phyloP scores from a whole-genome alignment of 2,329 filamentous ascomycete genomes.

The Aaosphaeria arxii region DNA sequence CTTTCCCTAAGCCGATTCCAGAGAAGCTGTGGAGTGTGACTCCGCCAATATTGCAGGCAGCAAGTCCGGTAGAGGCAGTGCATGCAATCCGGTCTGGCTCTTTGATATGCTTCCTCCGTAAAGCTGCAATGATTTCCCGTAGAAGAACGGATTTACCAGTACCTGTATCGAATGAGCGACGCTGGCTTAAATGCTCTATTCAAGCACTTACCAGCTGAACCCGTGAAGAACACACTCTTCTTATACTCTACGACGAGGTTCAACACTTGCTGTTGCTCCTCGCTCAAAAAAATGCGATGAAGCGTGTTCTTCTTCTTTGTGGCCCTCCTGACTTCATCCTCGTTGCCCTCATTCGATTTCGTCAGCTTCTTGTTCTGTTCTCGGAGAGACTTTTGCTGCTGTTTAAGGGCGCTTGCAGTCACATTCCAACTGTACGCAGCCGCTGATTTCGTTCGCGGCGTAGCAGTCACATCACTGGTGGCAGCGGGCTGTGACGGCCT shows the following conservation, averaged over 20 bases:
- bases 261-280: slow-evolving; percentile 81
- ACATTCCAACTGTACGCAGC: slow-evolving; percentile 64
- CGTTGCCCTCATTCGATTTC: slow-evolving; percentile 33
- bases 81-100: slow-evolving; percentile 86
- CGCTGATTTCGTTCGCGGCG: slow-evolving; percentile 5
- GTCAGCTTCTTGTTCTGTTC: slow-evolving; percentile 56
- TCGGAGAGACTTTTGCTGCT: slow-evolving; percentile 71
- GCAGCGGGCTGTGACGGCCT: not conserved
- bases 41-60: slow-evolving; percentile 94
- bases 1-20: slow-evolving; percentile 92
- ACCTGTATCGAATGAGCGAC: slow-evolving; percentile 36
- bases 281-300: slow-evolving; percentile 69
- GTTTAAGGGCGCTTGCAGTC: slow-evolving; percentile 70
- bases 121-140: slow-evolving; percentile 78
- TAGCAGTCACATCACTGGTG: not conserved
- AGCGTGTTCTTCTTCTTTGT: slow-evolving; percentile 43
- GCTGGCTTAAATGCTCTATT: not conserved
- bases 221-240: slow-evolving; percentile 96
- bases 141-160: slow-evolving; percentile 97
- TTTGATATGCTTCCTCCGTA: slow-evolving; percentile 71
- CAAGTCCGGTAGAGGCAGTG: slow-evolving; percentile 91
- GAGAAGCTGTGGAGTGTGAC: slow-evolving; percentile 95
- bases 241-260: slow-evolving; percentile 75
- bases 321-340: slow-evolving; percentile 49
- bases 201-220: slow-evolving; percentile 66